Evolutionary conservation across 1,284 basidiomycete genomes (phyloP).

Genomic region (Apiotrichum veenhuisii): DNA sequence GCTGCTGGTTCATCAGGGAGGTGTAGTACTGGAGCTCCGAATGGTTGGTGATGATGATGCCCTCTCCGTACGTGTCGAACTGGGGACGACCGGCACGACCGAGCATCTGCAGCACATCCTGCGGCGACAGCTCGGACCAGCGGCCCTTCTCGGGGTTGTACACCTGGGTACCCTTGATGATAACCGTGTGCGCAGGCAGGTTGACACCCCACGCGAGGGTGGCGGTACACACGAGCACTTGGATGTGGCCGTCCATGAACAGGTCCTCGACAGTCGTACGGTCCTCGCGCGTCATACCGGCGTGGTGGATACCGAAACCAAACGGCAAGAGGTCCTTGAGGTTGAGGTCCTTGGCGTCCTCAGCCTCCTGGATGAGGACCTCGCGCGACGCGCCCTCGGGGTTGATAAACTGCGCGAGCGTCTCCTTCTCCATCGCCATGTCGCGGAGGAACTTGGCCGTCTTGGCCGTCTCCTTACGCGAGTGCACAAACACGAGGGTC

Average conservation of each 20-base stretch:
- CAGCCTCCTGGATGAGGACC: constrained; percentile 78
- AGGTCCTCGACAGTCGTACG: constrained; percentile 90
- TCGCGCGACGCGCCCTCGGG: constrained; percentile 84
- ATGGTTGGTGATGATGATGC: constrained; percentile 98
- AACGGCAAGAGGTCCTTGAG: constrained; percentile 89
- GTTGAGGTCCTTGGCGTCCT: constrained; percentile 77
- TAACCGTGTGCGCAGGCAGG: constrained; percentile 93
- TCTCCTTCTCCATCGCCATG: constrained; percentile 93
- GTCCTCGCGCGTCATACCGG: constrained; percentile 96
- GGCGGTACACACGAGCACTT: constrained; percentile 94
- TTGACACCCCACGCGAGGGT: constrained; percentile 99
- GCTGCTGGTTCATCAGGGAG: constrained; percentile 86
- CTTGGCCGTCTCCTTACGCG: constrained; percentile 96
- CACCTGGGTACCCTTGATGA: constrained; percentile 99
- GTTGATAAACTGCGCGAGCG: constrained; percentile 89
- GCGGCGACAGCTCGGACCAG: constrained; percentile 93
- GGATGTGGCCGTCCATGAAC: constrained; percentile 87
- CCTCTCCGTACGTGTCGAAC: constrained; percentile 95
- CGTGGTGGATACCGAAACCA: constrained; percentile 96
- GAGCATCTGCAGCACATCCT: constrained; percentile 98
- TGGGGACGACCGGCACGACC: constrained; percentile 97
- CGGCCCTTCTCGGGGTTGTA: constrained; percentile 98
- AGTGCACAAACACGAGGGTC: constrained; percentile 94
- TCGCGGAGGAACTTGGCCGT: constrained; percentile 94
- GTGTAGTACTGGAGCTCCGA: constrained; percentile 95